These are phyloP conservation scores for Arabidopsis suecica DNA, from an alignment of 345 rosid genomes.

Conservation along the genomic window DNA sequence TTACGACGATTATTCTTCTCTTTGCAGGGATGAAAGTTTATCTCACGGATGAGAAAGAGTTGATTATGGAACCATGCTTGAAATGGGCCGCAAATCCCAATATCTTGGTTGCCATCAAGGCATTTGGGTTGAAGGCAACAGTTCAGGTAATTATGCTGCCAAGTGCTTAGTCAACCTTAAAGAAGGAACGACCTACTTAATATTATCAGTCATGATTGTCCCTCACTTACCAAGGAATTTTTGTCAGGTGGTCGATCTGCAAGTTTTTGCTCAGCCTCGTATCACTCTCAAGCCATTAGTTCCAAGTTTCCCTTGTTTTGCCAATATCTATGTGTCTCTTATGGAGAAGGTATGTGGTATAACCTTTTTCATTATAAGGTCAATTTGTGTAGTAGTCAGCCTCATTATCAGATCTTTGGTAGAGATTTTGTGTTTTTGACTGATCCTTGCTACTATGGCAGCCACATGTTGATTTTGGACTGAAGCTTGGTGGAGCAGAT, in stretches of 20 bases:
- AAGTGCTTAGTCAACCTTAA: not conserved
- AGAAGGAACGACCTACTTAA: not conserved
- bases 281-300: constrained; percentile 95
- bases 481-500: constrained; percentile 92
- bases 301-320: constrained; percentile 96
- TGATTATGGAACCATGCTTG: constrained; percentile 89
- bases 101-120: constrained; percentile 73
- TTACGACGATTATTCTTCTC: constrained; percentile 22
- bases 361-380: not conserved
- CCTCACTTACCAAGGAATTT: constrained; percentile 2
- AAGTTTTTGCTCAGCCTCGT: constrained; percentile 89
- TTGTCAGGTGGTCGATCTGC: constrained; percentile 83
- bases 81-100: constrained; percentile 98
- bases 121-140: constrained; percentile 91
- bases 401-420: not conserved
- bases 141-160: constrained; percentile 66
- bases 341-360: constrained; percentile 81
- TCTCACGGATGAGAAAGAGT: constrained; percentile 92
- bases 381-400: not conserved
- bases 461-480: constrained; percentile 98
- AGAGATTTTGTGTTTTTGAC: constrained; percentile 20
- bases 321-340: constrained; percentile 81
- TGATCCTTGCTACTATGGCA: constrained; percentile 48
- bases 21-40: constrained; percentile 91
- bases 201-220: not conserved